These are phyloP conservation scores for Verticillium isaacii DNA, from an alignment of 2,329 filamentous ascomycete genomes.

Conservation along the genomic window DNA sequence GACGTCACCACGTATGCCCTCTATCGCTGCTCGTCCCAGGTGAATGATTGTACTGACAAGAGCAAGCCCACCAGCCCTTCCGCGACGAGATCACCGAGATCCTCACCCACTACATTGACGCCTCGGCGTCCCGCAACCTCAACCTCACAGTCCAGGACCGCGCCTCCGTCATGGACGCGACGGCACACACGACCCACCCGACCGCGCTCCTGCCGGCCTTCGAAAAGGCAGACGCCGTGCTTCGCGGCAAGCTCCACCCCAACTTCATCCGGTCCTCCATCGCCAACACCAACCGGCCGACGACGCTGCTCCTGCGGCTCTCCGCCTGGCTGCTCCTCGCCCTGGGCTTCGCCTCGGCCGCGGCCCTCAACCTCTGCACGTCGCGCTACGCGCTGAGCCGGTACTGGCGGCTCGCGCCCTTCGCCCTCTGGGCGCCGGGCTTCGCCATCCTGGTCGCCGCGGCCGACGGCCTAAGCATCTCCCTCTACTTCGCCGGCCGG, in stretches of 20 bases:
- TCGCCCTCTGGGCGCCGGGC: slow-evolving; percentile 29
- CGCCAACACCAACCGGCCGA: slow-evolving; percentile 30
- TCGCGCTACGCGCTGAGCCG: slow-evolving; percentile 9
- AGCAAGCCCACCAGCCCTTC: slow-evolving; percentile 27
- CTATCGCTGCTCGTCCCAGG: background rate
- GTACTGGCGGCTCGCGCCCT: slow-evolving; percentile 21
- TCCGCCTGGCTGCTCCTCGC: slow-evolving; percentile 16
- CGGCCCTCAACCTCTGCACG: slow-evolving; percentile 25
- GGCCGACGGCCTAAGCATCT: slow-evolving; percentile 29
- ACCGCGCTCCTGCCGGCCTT: slow-evolving; percentile 35
- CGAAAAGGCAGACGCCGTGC: slow-evolving; percentile 27
- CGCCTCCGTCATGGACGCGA: slow-evolving; percentile 30
- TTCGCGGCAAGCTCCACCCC: slow-evolving; percentile 32
- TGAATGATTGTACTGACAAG: background rate
- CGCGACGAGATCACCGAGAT: slow-evolving; percentile 31
- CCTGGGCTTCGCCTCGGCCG: slow-evolving; percentile 22
- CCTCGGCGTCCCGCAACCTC: slow-evolving; percentile 27
- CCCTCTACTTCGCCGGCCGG: slow-evolving; percentile 23
- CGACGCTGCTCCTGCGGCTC: slow-evolving; percentile 22
- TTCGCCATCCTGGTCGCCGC: slow-evolving; percentile 26
- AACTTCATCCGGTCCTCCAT: slow-evolving; percentile 32
- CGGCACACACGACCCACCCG: slow-evolving; percentile 38
- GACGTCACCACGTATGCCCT: background rate
- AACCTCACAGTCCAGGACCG: slow-evolving; percentile 32
- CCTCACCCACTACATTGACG: slow-evolving; percentile 32